A percentile compares a stretch with the other conserved stretches of the same genome.
Evolutionary conservation across 2,329 filamentous ascomycete species (phyloP).

Genomic region (Sporothrix dimorphospora): DNA sequence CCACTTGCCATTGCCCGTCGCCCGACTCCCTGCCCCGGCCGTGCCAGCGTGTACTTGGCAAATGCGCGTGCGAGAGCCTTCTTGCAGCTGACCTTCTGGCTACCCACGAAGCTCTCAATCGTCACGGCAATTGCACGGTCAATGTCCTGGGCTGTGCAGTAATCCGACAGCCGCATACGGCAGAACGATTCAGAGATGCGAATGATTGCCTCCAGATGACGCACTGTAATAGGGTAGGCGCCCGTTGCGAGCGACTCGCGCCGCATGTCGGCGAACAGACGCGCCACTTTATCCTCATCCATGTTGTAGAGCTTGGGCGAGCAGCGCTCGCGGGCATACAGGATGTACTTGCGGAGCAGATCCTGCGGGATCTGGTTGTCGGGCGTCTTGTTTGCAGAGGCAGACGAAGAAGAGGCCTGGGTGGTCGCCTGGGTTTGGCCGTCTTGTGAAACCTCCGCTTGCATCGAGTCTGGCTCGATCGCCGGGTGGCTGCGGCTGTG

Average conservation of each 20-base stretch:
- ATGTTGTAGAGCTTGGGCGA: conserved; percentile 94
- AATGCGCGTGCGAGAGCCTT: conserved; percentile 93
- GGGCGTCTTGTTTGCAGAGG: conserved; percentile 38
- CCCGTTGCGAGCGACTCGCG: conserved; percentile 90
- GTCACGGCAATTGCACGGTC: conserved; percentile 97
- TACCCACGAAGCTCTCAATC: conserved; percentile 92
- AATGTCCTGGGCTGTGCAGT: conserved; percentile 86
- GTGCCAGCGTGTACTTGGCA: conserved; percentile 80
- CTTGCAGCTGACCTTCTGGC: conserved; percentile 97
- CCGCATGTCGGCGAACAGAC: conserved; percentile 95
- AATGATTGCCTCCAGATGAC: conserved; percentile 97
- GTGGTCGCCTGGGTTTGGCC: conserved; percentile 33
- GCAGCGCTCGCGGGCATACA: conserved; percentile 89
- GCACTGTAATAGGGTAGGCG: conserved; percentile 96
- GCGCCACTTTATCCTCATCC: conserved; percentile 94
- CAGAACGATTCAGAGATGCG: conserved; percentile 93
- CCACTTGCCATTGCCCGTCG: conserved; percentile 33
- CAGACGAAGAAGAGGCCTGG: conserved; percentile 33
- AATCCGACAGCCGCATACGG: conserved; percentile 97
- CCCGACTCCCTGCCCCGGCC: conserved; percentile 47
- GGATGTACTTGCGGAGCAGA: conserved; percentile 91
- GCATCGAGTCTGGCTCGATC: conserved; percentile 53
- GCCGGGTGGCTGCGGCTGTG: conserved; percentile 81
- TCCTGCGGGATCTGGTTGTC: conserved; percentile 85
- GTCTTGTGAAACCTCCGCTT: conserved; percentile 57